Percentiles rank a stretch among this genome's conserved stretches.
Conservation (phyloP, 2,329 filamentous ascomycete species). For the Colletotrichum agaves region DNA sequence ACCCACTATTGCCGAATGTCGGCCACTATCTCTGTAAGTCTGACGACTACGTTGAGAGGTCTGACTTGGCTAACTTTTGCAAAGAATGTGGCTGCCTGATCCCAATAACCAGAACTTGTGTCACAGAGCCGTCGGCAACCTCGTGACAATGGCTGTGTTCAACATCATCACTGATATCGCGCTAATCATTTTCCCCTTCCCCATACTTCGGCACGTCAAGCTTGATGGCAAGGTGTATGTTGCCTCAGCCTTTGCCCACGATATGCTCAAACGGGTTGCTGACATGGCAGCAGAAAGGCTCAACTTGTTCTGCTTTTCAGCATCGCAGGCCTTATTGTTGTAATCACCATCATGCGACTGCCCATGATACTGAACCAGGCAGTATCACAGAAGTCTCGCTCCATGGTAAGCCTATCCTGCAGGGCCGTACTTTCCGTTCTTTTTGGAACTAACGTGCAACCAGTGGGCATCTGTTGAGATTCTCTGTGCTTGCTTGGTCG, state of each 20-base stretch:
- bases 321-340: constrained; percentile 43
- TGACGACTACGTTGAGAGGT: rapidly evolving
- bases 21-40: constrained; percentile 41
- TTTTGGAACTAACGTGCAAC: background rate
- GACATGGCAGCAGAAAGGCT: constrained; percentile 32
- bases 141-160: constrained; percentile 45
- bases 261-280: background rate
- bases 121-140: constrained; percentile 42
- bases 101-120: constrained; percentile 35
- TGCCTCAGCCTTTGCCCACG: rapidly evolving
- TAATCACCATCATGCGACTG: constrained; percentile 45
- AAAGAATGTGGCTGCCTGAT: constrained; percentile 30
- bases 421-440: background rate
- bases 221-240: constrained; percentile 40
- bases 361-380: constrained; percentile 45
- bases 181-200: constrained; percentile 45
- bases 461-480: constrained; percentile 49
- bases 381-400: constrained; percentile 45
- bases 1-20: constrained; percentile 44
- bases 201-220: constrained; percentile 42
- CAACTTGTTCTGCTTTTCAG: constrained; percentile 43
- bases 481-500: constrained; percentile 46
- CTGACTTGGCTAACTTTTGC: background rate
- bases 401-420: constrained; percentile 38
- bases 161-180: constrained; percentile 45